These are phyloP conservation scores for Curvularia eragrostidis DNA, from an alignment of 2,329 filamentous ascomycete genomes.

Conservation along the genomic window DNA sequence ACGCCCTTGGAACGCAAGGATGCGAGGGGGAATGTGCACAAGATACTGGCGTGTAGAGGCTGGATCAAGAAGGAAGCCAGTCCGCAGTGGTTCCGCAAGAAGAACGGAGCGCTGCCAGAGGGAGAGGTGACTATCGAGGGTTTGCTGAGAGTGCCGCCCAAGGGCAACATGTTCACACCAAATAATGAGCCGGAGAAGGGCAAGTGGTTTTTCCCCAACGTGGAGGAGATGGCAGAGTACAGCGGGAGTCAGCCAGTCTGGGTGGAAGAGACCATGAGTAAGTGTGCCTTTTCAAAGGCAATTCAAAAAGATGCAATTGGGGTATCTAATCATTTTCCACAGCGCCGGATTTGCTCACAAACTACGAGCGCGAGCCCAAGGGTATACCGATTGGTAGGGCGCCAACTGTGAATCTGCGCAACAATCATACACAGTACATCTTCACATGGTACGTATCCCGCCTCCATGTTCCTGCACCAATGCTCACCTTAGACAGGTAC, in stretches of 20 bases:
- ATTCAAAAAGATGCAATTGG: neutral
- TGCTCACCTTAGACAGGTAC: constrained; percentile 68
- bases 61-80: constrained; percentile 85
- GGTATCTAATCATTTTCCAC: constrained; percentile 39
- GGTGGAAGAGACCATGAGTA: constrained; percentile 96
- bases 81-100: constrained; percentile 64
- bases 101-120: constrained; percentile 66
- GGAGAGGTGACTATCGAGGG: constrained; percentile 83
- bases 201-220: constrained; percentile 95
- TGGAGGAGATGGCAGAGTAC: constrained; percentile 84
- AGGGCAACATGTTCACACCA: constrained; percentile 98
- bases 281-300: constrained; percentile 17
- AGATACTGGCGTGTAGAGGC: constrained; percentile 85
- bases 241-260: constrained; percentile 87
- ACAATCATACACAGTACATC: constrained; percentile 98
- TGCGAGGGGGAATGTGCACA: constrained; percentile 55
- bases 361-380: constrained; percentile 76
- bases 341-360: constrained; percentile 80
- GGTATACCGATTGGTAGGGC: constrained; percentile 89
- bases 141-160: constrained; percentile 85
- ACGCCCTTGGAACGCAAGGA: constrained; percentile 82
- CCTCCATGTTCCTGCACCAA: neutral
- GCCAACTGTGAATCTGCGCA: constrained; percentile 89
- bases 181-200: constrained; percentile 82
- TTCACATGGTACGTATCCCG: constrained; percentile 82